Base-by-base conservation (phyloP, 257 asterid species). In the Nicotiana noctiflora region DNA sequence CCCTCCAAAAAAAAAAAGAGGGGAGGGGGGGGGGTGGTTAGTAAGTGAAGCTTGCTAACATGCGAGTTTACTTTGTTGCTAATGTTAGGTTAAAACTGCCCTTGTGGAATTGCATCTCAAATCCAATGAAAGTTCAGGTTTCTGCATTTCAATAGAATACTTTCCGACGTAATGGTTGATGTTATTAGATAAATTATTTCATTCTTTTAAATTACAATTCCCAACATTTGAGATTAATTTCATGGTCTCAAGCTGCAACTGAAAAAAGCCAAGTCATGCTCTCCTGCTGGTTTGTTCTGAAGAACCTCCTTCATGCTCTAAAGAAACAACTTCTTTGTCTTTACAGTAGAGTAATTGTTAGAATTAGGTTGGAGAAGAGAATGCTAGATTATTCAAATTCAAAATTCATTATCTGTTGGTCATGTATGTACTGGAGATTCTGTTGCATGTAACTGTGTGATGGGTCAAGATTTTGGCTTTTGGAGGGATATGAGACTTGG, bases 1-100 rank as follows among this genome's bases (percentile, higher is more conserved):
- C 21, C 31, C 75, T 5, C 34, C 34, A 25, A 49, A 79, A 53
- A 5, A 5, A 5, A 34, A 0, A 34, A 0, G 0, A 6, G 2
- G 2, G 2, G 2, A 2, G 10, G 9, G 10, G 46, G 11, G 46
- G 10, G 9, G 44, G 2, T 8, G 32, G 60, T 29, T 29, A 3
- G 6, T 52, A 27, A 13, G 65, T 77, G 62, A 32, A 29, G 25
- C 60, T 37, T 56, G 56, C 46, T 70, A 44, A 74, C 77, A 62
- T 51, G 59, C 21, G 15, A 59, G 34, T 44, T 75, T 77, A 64
- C 52, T 75, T 74, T 34, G 34, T 70, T 82, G 62, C 79, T 67
- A 70, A 83, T 77, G 83, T 29, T 81, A 93, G 98, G 89, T 81
- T 81, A 81, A 88, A 84, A 89, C 91, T 12, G 90, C 89, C 81